Conservation (phyloP, 2,329 filamentous ascomycete species). For the Penicillium sp. region DNA sequence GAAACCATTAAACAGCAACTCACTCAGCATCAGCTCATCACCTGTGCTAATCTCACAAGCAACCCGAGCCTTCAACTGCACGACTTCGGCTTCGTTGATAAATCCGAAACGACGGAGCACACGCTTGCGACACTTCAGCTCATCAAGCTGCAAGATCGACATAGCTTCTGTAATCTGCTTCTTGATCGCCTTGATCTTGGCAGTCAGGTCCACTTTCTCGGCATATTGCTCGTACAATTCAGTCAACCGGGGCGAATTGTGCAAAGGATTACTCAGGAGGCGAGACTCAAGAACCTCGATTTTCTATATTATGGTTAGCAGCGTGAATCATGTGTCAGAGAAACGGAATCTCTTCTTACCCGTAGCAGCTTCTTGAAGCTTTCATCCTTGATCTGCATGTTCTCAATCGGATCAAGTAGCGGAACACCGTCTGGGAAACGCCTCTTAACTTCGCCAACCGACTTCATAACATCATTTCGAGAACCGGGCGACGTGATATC, state of each 20-base stretch:
- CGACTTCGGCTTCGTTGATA: conserved; percentile 92
- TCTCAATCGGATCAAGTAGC: conserved; percentile 86
- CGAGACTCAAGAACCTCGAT: conserved; percentile 95
- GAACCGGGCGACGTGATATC: conserved; percentile 69
- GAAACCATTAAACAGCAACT: conserved; percentile 94
- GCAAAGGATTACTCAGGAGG: conserved; percentile 82
- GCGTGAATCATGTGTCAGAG: neutral
- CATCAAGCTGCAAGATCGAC: conserved; percentile 88
- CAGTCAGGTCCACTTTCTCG: conserved; percentile 70
- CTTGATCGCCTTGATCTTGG: conserved; percentile 83
- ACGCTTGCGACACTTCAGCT: conserved; percentile 92
- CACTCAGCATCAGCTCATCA: conserved; percentile 88
- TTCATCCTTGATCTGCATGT: conserved; percentile 92
- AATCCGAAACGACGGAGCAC: conserved; percentile 92
- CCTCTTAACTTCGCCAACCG: conserved; percentile 74
- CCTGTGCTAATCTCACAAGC: conserved; percentile 97
- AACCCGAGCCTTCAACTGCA: conserved; percentile 94
- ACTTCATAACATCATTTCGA: conserved; percentile 65
- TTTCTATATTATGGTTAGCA: conserved; percentile 59
- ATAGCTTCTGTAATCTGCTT: conserved; percentile 82
- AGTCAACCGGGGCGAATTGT: conserved; percentile 81
- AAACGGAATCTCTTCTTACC: conserved; percentile 40
- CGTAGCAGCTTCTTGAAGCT: conserved; percentile 86
- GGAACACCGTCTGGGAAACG: conserved; percentile 92
- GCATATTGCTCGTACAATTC: conserved; percentile 86